Evolutionary conservation across 495 filamentous ascomycete species (phyloP), one percentile per base, ranked within the genome.

Genomic region (Viridothelium virens): DNA sequence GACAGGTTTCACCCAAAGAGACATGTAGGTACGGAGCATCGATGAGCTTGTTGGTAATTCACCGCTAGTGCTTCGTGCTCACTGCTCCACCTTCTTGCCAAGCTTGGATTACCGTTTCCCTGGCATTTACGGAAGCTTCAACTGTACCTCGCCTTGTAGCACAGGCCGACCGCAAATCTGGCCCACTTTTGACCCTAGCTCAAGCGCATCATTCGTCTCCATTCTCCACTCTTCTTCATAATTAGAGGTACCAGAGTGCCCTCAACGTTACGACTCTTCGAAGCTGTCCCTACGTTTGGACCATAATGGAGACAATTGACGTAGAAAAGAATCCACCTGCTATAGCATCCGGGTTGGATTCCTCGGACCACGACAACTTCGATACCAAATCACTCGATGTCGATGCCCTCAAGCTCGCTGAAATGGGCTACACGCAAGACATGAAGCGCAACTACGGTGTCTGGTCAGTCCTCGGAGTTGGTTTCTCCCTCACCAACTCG

Each of bases 401-500:
- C 12, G 73, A 75, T 50, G 73, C 71, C 12, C 64, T 72, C 61
- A 73, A 73, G 61, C 64, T 75, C 10, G 73, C 73, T 1, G 80
- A 82, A 62, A 85, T 87, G 83, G 85, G 85, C 12, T 86, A 86
- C 70, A 78, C 76, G 5, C 83, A 85, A 67, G 80, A 84, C 56
- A 76, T 87, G 75, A 74, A 79, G 63, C 80, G 85, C 65, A 85
- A 86, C 66, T 86, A 85, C 74, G 81, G 78, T 36, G 77, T 84
- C 65, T 78, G 82, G 70, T 82, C 81, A 3, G 76, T 87, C 18
- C 77, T 87, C 3, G 85, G 84, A 37, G 80, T 85, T 41, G 81
- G 83, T 39, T 87, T 86, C 77, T 83, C 80, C 36, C 79, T 88
- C 66, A 85, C 84, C 53, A 87, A 88, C 72, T 85, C 84, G 6